Base-by-base conservation (phyloP, 2,329 filamentous ascomycete species). In the Ophiosphaerella narmari region DNA sequence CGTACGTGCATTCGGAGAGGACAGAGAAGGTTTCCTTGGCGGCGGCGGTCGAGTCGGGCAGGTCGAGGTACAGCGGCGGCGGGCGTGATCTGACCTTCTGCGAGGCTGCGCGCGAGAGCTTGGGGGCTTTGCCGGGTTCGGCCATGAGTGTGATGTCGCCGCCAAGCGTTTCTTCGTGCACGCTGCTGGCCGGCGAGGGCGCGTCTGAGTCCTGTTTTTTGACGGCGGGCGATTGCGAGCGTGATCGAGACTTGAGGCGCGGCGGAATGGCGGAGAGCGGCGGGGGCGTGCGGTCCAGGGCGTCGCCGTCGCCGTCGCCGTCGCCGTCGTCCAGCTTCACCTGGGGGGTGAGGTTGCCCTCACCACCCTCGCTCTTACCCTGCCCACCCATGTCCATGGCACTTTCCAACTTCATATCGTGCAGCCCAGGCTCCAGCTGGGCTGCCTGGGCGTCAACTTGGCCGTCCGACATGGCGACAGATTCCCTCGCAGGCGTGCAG, bases 1-100 rank as follows among this genome's bases (percentile, higher is more conserved):
- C 91, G 75, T 99, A 99, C 31, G 89, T 87, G 74, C 93, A 97
- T 62, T 90, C 85, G 44, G 86, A 78, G 57, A 99, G 91, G 43
- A 93, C 80, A 60, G 90, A 84, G 65, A 99, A 99, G 12, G 85
- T 84, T 23, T 80, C 77, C 61, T 83, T 86, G 4, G 94, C 89
- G 62, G 94, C 89, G 32, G 79, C 75, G 3, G 91, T 96, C 59
- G 85, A 86, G 73, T 97, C 88, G 34, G 89, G 87, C 26, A 93
- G 78, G 72, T 96, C 81, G 64, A 81, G 74, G 72, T 89, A 96
- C 9, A 96, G 78, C 46, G 79, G 80, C 44, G 86, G 81, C 49
- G 86, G 80, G 48, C 85, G 83, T 54, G 81, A 75, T 50, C 83
- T 74, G 42, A 86, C 73, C 72, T 90, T 96, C 60, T 89, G 85